Evolutionary conservation across 441 rosid genomes (phyloP), one percentile per base, ranked within the genome.

Genomic region (Syzygium malaccense): DNA sequence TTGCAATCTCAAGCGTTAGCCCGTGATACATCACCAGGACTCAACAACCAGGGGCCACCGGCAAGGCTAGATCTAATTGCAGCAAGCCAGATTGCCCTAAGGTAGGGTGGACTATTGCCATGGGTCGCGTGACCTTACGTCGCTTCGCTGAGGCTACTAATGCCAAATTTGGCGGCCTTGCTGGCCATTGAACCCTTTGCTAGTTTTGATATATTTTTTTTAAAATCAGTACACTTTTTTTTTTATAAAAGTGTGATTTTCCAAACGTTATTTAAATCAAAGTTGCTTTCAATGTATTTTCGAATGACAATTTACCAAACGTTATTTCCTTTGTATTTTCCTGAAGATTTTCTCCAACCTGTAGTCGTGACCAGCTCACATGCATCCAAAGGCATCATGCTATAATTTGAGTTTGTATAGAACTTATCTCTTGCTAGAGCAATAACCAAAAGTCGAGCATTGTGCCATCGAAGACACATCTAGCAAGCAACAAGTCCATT

Each of bases 131-230:
- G 15, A 62, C 71, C 58, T 15, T 30, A 60, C 13, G 66, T 60
- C 1, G 6, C 32, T 4, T 0, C 2, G 18, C n/a, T 28, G 1
- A 28, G 32, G 14, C 0, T 60, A 28, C 7, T 6, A 28, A 11
- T 1, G 28, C 18, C 0, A 60, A 3, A 60, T 3, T 0, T 7
- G 32, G 32, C 18, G 32, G 32, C 18, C 32, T 60, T 4, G 5
- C 6, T 60, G 7, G 14, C 4, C 0, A 4, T 1, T 28, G 20
- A 30, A 62, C 11, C 20, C 11, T 62, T 14, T n/a, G 71, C 33
- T 2, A 3, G 32, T 62, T 0, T 62, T 60, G n/a, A 25, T 5
- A 60, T 13, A 12, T 23, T 12, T 28, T 55, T 7, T 55, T 60
- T 5, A 28, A 26, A 60, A 6, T 45, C 48, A 45, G 48, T 7